A percentile compares a stretch with the other conserved stretches of the same genome.
Conservation (phyloP, 495 filamentous ascomycete species). For the Apiosordaria backusii region DNA sequence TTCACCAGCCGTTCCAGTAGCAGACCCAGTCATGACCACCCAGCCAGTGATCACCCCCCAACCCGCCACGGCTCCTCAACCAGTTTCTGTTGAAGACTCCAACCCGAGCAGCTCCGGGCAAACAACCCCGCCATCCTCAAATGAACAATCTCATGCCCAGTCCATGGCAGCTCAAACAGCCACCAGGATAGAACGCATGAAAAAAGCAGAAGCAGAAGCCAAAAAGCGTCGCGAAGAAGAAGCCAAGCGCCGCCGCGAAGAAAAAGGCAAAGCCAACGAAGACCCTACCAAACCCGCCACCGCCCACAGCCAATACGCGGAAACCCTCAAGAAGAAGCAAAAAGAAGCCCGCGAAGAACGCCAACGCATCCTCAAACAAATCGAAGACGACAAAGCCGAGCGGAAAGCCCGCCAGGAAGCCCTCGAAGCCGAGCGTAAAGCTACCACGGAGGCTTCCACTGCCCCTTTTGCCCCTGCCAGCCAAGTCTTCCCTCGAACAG, state of each 20-base stretch:
- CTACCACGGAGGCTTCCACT: constrained; percentile 1
- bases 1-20: not conserved
- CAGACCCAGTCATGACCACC: not conserved
- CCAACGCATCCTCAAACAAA: constrained; percentile 55
- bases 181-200: constrained; percentile 27
- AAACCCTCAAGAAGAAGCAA: constrained; percentile 48
- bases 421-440: constrained; percentile 40
- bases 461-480: constrained; percentile 21
- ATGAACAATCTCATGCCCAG: constrained; percentile 22
- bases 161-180: constrained; percentile 26
- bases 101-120: not conserved
- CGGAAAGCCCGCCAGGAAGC: constrained; percentile 51
- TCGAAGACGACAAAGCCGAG: constrained; percentile 66
- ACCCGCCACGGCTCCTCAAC: constrained; percentile 3
- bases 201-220: constrained; percentile 25
- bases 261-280: constrained; percentile 33
- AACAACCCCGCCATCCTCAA: constrained; percentile 15
- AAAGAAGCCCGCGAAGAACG: constrained; percentile 58
- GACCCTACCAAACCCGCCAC: constrained; percentile 31
- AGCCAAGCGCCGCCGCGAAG: constrained; percentile 26
- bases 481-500: constrained; percentile 14
- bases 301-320: constrained; percentile 41
- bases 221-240: constrained; percentile 16
- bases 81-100: not conserved
- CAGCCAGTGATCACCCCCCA: too few relatives aligned